Base-by-base conservation (phyloP, 306 rosid species). In the Cicer cuneatum region DNA sequence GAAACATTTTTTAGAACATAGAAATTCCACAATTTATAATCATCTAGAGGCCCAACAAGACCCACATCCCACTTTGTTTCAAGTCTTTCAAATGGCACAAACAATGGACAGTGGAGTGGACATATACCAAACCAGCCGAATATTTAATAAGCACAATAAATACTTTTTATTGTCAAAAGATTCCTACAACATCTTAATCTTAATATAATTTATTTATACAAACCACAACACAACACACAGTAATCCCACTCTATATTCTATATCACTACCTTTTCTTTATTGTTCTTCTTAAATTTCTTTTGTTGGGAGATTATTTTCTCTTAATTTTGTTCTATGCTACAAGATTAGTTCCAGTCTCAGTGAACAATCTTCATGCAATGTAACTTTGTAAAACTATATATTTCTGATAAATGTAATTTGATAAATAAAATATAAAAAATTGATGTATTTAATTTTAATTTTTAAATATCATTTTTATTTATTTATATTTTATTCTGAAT, bases 121-220 rank as follows among this genome's bases (percentile, higher is more conserved):
- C 71, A 72, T 66, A 47, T 77, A 82, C 85, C 79, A 82, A 82
- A 77, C 79, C 19, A 49, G 2, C 69, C 66, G 76, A 77, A 77
- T 77, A 66, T 66, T 75, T 57, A 71, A 64, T 81, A 71, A 54
- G 67, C 70, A 76, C 71, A 49, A 81, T 66, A 39, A 77, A 47
- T 71, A 71, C 69, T 48, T 63, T n/a, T 59, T 40, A 76, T 71
- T 71, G 75, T 71, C 35, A 29, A 66, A 77, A 64, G 67, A 72
- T 37, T 51, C 5, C 5, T 29, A 49, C 61, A 35, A n/a, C n/a
- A n/a, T 10, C 59, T 19, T 19, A 19, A 19, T 29, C 35, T 29
- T 29, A 29, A 29, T 29, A 29, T 29, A 29, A 29, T 80, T 68
- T 73, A 56, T 80, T 67, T 75, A 80, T 38, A 74, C 79, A 80